Conservation (phyloP, 495 filamentous ascomycete genomes). For the Talaromyces liani region DNA sequence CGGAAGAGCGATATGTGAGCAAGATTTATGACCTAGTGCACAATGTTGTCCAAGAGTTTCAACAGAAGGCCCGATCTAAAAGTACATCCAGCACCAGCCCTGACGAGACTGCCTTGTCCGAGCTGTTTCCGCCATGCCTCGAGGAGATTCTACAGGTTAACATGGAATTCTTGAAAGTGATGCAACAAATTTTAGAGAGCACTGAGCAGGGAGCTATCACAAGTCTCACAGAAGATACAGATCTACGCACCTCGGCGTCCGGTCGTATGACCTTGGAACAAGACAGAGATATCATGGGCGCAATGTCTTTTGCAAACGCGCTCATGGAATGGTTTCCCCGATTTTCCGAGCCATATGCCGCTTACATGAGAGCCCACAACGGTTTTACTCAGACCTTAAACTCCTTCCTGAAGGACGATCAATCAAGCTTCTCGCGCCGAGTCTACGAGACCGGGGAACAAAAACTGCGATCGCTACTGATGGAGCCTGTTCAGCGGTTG, state of each 20-base stretch:
- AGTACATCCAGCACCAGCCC: constrained; percentile 60
- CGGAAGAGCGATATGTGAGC: constrained; percentile 85
- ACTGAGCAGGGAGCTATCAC: constrained; percentile 72
- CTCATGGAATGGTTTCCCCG: constrained; percentile 85
- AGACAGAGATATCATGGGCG: constrained; percentile 62
- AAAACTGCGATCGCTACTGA: constrained; percentile 79
- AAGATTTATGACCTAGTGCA: constrained; percentile 78
- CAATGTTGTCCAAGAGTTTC: constrained; percentile 66
- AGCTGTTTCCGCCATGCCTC: constrained; percentile 73
- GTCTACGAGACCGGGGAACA: constrained; percentile 87
- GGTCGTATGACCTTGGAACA: constrained; percentile 32
- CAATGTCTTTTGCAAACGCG: constrained; percentile 63
- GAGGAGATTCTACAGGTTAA: constrained; percentile 74
- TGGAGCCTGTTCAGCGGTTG: constrained; percentile 92
- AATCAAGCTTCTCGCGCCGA: constrained; percentile 71
- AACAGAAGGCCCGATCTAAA: constrained; percentile 53
- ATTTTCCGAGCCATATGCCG: constrained; percentile 80
- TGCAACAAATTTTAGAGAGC: constrained; percentile 69
- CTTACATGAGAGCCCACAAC: constrained; percentile 81
- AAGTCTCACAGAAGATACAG: constrained; percentile 53
- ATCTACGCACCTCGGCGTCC: constrained; percentile 29
- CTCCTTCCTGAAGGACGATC: constrained; percentile 58
- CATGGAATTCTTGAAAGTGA: constrained; percentile 63
- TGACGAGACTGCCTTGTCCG: constrained; percentile 59
- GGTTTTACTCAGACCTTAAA: constrained; percentile 75